Evolutionary conservation across 345 rosid species (phyloP).

Genomic region (Aurinia saxatilis): DNA sequence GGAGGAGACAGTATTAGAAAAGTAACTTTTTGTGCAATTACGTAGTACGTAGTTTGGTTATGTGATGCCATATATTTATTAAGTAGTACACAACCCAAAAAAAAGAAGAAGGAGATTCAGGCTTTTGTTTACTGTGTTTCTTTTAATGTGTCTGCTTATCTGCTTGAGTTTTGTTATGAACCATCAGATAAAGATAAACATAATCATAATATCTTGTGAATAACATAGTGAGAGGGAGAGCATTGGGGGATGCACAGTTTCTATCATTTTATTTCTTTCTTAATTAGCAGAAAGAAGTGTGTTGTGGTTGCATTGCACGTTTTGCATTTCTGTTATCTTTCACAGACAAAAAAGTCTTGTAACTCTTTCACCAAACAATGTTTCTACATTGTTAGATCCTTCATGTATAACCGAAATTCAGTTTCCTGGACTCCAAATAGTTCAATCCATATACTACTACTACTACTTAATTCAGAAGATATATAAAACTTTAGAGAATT

Average conservation of each 20-base stretch:
- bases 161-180: conserved; percentile 19
- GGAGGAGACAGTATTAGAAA: conserved; percentile 25
- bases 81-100: conserved; percentile 23
- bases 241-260: conserved; percentile 1
- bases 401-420: not conserved
- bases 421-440: not conserved
- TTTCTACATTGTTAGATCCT: conserved; percentile 9
- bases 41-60: conserved; percentile 27
- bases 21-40: conserved; percentile 26
- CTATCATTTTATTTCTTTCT: not conserved
- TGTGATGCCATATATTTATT: conserved; percentile 14
- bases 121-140: conserved; percentile 8
- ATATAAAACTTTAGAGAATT: not conserved
- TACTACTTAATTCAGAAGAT: too few species aligned
- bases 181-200: conserved; percentile 19
- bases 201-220: conserved; percentile 13
- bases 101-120: not conserved
- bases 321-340: too few species aligned
- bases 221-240: conserved; percentile 1
- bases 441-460: not conserved
- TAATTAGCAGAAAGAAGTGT: too few species aligned
- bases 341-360: not conserved
- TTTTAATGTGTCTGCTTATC: not conserved
- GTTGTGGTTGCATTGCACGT: too few species aligned
- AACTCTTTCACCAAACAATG: too few species aligned